Evolutionary conservation across 768 basidiomycete species (phyloP).

Genomic region (Dacryopinax spathularia): DNA sequence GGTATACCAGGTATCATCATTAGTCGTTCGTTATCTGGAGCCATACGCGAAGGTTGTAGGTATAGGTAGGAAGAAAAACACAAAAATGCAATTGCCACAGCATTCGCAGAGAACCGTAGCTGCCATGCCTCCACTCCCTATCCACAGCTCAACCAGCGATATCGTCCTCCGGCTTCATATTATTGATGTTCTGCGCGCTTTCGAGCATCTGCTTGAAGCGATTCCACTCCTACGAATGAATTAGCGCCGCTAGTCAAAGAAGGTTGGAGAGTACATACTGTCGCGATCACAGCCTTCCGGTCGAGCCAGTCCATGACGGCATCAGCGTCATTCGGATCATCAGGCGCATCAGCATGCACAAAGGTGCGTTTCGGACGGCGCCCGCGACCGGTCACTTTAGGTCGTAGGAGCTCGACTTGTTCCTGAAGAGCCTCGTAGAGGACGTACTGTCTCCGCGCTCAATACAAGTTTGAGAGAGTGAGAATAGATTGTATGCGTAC

Average conservation of each 20-base stretch:
- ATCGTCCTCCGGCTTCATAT: background rate
- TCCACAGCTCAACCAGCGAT: background rate
- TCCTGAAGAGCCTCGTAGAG: conserved; percentile 44
- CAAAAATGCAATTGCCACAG: too few relatives aligned
- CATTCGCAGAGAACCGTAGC: too few relatives aligned
- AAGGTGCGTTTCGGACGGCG: conserved; percentile 28
- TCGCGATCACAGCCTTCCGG: conserved; percentile 46
- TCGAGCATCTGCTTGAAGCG: conserved; percentile 63
- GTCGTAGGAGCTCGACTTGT: conserved; percentile 44
- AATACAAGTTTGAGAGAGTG: too few relatives aligned
- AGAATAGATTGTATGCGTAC: conserved; percentile 28
- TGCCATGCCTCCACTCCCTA: too few relatives aligned
- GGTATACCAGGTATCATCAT: background rate
- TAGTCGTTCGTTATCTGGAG: background rate
- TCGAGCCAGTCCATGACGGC: conserved; percentile 73
- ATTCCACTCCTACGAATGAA: conserved; percentile 38
- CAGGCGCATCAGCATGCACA: conserved; percentile 46
- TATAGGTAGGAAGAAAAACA: background rate
- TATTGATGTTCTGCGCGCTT: conserved; percentile 48
- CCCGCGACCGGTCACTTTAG: conserved; percentile 14
- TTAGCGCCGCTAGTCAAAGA: background rate
- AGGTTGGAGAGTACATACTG: conserved; percentile 9
- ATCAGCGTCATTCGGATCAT: conserved; percentile 58
- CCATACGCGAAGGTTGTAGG: background rate
- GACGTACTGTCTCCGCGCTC: conserved; percentile 40